A percentile compares a stretch with the other conserved stretches of the same genome.
phyloP scores from a whole-genome alignment of 768 basidiomycete genomes.

The Coprinopsis cinerea region DNA sequence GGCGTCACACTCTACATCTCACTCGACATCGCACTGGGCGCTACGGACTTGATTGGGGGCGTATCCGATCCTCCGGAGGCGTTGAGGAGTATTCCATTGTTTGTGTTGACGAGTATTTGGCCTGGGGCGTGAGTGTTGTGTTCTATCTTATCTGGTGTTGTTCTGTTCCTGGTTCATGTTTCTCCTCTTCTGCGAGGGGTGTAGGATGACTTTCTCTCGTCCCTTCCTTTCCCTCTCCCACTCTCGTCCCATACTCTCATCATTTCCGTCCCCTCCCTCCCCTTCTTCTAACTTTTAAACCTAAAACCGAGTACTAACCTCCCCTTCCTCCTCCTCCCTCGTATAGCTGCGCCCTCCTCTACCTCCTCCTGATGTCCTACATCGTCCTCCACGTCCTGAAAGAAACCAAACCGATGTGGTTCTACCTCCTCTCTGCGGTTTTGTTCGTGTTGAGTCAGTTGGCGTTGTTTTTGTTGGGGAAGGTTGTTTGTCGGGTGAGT shows the following conservation, averaged over 20 bases:
- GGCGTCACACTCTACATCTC: conserved; percentile 71
- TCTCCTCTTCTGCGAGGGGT: background rate
- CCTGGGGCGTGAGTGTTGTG: conserved; percentile 24
- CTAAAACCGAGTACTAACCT: conserved; percentile 1
- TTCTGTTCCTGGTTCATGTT: background rate
- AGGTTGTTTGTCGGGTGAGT: conserved; percentile 64
- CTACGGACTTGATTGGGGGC: conserved; percentile 53
- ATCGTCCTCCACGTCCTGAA: conserved; percentile 72
- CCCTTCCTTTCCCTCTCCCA: background rate
- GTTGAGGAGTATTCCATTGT: conserved; percentile 68
- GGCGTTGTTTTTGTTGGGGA: conserved; percentile 74
- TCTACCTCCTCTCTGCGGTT: conserved; percentile 66
- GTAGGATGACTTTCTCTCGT: conserved; percentile 2
- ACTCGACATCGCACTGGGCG: conserved; percentile 70
- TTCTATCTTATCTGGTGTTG: background rate
- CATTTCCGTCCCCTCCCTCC: background rate
- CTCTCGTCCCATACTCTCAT: background rate
- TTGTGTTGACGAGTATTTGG: conserved; percentile 51
- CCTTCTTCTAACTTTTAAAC: background rate
- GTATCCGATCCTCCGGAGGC: conserved; percentile 49
- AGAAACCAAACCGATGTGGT: conserved; percentile 77
- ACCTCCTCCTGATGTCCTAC: conserved; percentile 72
- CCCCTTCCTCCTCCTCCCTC: background rate
- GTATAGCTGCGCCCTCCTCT: conserved; percentile 44
- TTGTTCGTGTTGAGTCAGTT: conserved; percentile 79